Percentiles rank a stretch among this genome's conserved stretches.
phyloP scores from a whole-genome alignment of 2,329 filamentous ascomycete species.

The Aspergillus fumigatus region DNA sequence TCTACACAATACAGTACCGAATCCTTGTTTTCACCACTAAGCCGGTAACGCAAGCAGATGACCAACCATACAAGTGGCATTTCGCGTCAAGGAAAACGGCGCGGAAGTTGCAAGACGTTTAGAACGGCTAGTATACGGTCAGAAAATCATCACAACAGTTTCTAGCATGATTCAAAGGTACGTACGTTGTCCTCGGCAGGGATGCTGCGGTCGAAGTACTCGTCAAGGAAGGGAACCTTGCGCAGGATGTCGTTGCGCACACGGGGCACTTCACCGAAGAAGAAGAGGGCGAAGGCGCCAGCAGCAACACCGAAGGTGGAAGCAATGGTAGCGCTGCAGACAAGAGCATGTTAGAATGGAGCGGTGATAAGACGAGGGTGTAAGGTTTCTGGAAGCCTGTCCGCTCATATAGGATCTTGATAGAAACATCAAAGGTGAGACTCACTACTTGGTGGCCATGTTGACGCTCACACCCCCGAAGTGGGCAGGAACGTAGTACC shows the following conservation, averaged over 20 bases:
- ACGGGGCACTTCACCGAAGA: constrained; percentile 61
- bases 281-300: constrained; percentile 58
- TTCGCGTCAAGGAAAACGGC: constrained; percentile 6
- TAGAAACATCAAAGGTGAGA: constrained; percentile 11
- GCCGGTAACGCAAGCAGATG: constrained; percentile 6
- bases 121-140: constrained; percentile 30
- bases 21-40: constrained; percentile 10
- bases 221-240: constrained; percentile 55
- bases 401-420: not conserved
- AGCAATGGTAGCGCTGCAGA: constrained; percentile 42
- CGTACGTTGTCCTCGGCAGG: constrained; percentile 59
- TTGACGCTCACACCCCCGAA: constrained; percentile 48
- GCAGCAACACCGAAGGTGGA: constrained; percentile 54
- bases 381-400: not conserved
- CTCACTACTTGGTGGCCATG: constrained; percentile 44
- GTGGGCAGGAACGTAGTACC: constrained; percentile 47
- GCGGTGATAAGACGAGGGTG: no score
- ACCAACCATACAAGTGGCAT: constrained; percentile 10
- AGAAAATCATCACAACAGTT: constrained; percentile 10
- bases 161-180: constrained; percentile 4
- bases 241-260: constrained; percentile 59
- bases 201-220: constrained; percentile 54
- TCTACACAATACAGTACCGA: constrained; percentile 31
- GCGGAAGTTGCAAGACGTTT: constrained; percentile 20
- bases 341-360: constrained; percentile 14